phyloP scores from a whole-genome alignment of 2,329 filamentous ascomycete species.

The Cryphonectria carpinicola region DNA sequence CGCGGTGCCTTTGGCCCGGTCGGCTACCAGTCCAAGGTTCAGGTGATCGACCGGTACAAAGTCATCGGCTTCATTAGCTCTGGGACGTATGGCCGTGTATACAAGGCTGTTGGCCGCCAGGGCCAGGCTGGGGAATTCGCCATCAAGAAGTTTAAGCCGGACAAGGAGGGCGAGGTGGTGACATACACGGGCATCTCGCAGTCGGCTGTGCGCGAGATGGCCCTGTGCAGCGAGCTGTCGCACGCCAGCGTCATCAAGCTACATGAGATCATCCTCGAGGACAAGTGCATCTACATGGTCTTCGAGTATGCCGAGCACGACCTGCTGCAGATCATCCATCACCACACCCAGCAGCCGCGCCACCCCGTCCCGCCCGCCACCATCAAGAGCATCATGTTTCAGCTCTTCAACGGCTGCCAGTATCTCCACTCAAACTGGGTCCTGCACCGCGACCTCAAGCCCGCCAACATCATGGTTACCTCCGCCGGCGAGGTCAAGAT shows the following conservation, averaged over 20 bases:
- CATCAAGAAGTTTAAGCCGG: slow-evolving; percentile 99
- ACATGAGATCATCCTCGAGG: slow-evolving; percentile 94
- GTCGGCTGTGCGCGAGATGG: slow-evolving; percentile 96
- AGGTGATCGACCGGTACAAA: slow-evolving; percentile 90
- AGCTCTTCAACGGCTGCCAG: slow-evolving; percentile 90
- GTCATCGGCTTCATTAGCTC: slow-evolving; percentile 98
- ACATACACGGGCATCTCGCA: slow-evolving; percentile 98
- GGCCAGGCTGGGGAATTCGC: slow-evolving; percentile 82
- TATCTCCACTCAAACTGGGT: slow-evolving; percentile 98
- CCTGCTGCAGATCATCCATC: slow-evolving; percentile 95
- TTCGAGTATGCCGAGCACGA: slow-evolving; percentile 99
- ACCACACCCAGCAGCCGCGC: slow-evolving; percentile 87
- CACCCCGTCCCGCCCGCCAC: slow-evolving; percentile 87
- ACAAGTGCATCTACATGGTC: slow-evolving; percentile 99
- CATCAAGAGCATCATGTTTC: slow-evolving; percentile 93
- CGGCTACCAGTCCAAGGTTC: slow-evolving; percentile 75
- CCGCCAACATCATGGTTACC: slow-evolving; percentile 94
- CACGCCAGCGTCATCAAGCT: slow-evolving; percentile 90
- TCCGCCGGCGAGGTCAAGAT: slow-evolving; percentile 89
- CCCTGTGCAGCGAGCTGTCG: slow-evolving; percentile 86
- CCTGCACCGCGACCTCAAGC: slow-evolving; percentile 85
- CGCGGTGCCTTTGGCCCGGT: slow-evolving; percentile 48
- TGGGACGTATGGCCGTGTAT: slow-evolving; percentile 96
- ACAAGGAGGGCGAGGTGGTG: slow-evolving; percentile 94
- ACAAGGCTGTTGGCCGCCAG: slow-evolving; percentile 85